Percentiles rank a stretch among this genome's conserved stretches.
These are phyloP conservation scores for Vaccinium macrocarpon DNA, from an alignment of 148 eudicot species.

Conservation along the genomic window DNA sequence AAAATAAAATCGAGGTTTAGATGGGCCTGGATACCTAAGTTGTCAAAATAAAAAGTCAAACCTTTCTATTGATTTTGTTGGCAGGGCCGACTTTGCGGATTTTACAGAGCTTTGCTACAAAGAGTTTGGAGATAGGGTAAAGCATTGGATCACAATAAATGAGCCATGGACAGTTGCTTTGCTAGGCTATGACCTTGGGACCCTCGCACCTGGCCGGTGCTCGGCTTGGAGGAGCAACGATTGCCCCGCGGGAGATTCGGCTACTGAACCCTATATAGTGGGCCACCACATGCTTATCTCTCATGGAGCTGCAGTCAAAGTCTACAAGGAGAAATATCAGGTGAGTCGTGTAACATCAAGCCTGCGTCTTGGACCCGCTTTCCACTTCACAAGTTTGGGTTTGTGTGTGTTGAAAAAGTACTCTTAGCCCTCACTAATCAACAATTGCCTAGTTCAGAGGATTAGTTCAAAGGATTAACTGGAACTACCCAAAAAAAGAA, in stretches of 20 bases:
- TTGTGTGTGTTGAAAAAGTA: too few species aligned
- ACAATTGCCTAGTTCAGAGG: not conserved
- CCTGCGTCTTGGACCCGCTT: too few species aligned
- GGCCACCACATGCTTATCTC: conserved; percentile 15
- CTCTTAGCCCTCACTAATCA: too few species aligned
- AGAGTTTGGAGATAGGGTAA: conserved; percentile 28
- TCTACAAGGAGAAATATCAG: conserved; percentile 20
- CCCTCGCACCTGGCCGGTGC: conserved; percentile 4
- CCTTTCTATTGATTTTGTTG: not conserved
- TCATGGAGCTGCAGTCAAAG: conserved; percentile 14
- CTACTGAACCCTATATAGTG: conserved; percentile 20
- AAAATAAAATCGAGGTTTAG: too few species aligned
- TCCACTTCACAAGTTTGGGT: too few species aligned
- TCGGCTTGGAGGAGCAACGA: not conserved
- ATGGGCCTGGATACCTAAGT: too few species aligned
- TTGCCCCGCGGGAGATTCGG: conserved; percentile 3
- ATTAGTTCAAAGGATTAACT: too few species aligned
- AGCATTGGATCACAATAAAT: conserved; percentile 27
- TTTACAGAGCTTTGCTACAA: conserved; percentile 26
- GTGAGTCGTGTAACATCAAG: not conserved
- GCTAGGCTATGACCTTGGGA: conserved; percentile 9
- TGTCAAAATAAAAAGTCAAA: too few species aligned
- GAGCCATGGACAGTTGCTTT: conserved; percentile 14
- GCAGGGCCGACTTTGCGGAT: conserved; percentile 25
- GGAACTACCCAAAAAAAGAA: not conserved